Conservation (phyloP, 257 asterid species). For the Penstemon davidsonii region DNA sequence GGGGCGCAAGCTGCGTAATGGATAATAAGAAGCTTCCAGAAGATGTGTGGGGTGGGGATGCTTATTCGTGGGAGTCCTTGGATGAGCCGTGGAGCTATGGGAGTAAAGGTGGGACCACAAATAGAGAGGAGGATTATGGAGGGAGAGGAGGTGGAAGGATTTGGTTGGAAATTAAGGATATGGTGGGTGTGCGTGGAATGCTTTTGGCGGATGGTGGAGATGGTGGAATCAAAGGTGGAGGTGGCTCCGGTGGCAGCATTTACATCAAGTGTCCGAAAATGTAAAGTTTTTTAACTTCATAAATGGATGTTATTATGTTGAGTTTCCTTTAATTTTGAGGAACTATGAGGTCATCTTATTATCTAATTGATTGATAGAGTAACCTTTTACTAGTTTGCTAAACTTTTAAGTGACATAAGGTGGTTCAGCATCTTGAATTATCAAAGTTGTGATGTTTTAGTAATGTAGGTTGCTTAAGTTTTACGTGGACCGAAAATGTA, state of each 20-base stretch:
- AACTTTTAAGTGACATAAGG: too few relatives aligned
- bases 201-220: constrained; percentile 86
- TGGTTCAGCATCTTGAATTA: too few relatives aligned
- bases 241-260: constrained; percentile 92
- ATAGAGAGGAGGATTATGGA: constrained; percentile 63
- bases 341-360: too few relatives aligned
- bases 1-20: constrained; percentile 85
- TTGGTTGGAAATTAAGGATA: constrained; percentile 51
- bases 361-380: too few relatives aligned
- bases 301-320: too few relatives aligned
- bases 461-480: neutral
- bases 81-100: constrained; percentile 64
- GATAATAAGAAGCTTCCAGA: constrained; percentile 71
- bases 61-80: constrained; percentile 73
- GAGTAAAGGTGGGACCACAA: constrained; percentile 82
- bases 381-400: too few relatives aligned
- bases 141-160: constrained; percentile 91
- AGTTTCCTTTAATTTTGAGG: too few relatives aligned
- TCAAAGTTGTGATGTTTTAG: neutral
- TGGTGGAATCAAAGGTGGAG: constrained; percentile 85
- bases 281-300: constrained; percentile 34
- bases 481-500: too few relatives aligned
- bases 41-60: constrained; percentile 88
- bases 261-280: constrained; percentile 64
- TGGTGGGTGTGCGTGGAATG: constrained; percentile 43